Percentiles rank a stretch among this genome's conserved stretches.
These are phyloP conservation scores for Malassezia brasiliensis DNA, from an alignment of 1,284 basidiomycete genomes.

Conservation along the genomic window DNA sequence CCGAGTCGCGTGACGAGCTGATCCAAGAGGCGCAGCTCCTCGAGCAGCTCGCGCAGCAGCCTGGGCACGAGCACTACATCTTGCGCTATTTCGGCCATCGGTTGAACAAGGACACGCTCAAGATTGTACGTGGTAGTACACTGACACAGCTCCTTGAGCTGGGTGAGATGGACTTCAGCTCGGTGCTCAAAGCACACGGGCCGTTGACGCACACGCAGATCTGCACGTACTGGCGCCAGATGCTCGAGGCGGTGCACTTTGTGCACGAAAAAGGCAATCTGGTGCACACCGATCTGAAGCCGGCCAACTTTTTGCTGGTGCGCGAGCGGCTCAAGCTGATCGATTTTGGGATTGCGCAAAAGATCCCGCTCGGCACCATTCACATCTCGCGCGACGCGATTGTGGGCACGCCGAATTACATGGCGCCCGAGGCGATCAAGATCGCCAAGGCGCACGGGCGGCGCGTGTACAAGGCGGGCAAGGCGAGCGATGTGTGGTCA, in stretches of 20 bases:
- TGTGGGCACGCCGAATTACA: conserved; percentile 48
- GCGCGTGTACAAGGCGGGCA: conserved; percentile 49
- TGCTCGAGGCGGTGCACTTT: conserved; percentile 47
- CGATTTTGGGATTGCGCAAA: conserved; percentile 92
- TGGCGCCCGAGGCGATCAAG: conserved; percentile 47
- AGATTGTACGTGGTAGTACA: conserved; percentile 24
- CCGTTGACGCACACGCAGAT: conserved; percentile 29
- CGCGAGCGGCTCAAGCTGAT: conserved; percentile 79
- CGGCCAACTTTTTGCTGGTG: conserved; percentile 65
- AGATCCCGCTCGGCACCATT: conserved; percentile 53
- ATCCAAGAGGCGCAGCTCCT: conserved; percentile 43
- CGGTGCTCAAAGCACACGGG: conserved; percentile 26
- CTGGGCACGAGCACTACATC: conserved; percentile 38
- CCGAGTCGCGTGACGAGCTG: conserved; percentile 38
- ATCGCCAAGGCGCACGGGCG: conserved; percentile 34
- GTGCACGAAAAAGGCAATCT: conserved; percentile 40
- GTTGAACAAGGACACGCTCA: conserved; percentile 32
- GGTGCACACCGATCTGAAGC: conserved; percentile 46
- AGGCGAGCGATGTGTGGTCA: conserved; percentile 75
- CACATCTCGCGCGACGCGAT: conserved; percentile 46
- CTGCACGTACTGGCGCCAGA: conserved; percentile 40
- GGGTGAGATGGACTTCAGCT: conserved; percentile 42
- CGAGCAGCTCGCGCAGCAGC: conserved; percentile 29
- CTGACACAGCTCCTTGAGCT: conserved; percentile 34
- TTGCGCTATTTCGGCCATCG: conserved; percentile 46